Evolutionary conservation across 2,329 filamentous ascomycete genomes (phyloP), one percentile per base, ranked within the genome.

Genomic region (Cladobotryum protrusum): DNA sequence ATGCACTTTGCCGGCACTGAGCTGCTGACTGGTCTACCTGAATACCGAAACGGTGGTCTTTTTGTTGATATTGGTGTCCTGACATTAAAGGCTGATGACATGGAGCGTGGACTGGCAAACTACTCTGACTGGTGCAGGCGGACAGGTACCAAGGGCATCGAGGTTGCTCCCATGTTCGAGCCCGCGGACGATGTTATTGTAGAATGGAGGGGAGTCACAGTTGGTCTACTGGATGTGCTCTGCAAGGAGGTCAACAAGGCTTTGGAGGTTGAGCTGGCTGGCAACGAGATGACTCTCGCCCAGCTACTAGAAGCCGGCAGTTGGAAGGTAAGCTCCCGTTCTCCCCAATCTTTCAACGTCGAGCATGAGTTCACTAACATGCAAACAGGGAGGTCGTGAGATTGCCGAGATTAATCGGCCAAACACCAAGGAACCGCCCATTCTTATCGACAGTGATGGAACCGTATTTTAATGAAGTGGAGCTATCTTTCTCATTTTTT

Each of bases 301-400:
- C 93, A 99, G 67, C 82, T 99, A 73, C 76, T 99, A 15, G 93
- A 97, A 69, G 93, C 92, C 13, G 93, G 93, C 46, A 95, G 89
- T 64, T 99, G 93, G 92, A 97, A 97, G 87, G 91, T 93, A 68
- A 71, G 81, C 34, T 51, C 13, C 29, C 13, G 3, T 11, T 17
- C 17, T 24, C 18, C 7, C 36, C 17, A 13, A 5, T 17, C 13
- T 39, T 13, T 19, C n/a, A 15, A 15, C 14, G 5, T 56, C 6
- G 20, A 29, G 11, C 1, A n/a, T 40, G 11, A 20, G n/a, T 20
- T 33, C 8, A 6, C 49, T 52, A 36, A 52, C 37, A 29, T 18
- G 19, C 18, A 3, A 2, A 48, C 52, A 81, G 91, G 92, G 92
- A 60, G 93, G 93, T 52, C 85, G 93, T 63, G 93, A 97, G 72